Conservation (phyloP, 371 early-diverging fungal species). For the Globomyces sp. region DNA sequence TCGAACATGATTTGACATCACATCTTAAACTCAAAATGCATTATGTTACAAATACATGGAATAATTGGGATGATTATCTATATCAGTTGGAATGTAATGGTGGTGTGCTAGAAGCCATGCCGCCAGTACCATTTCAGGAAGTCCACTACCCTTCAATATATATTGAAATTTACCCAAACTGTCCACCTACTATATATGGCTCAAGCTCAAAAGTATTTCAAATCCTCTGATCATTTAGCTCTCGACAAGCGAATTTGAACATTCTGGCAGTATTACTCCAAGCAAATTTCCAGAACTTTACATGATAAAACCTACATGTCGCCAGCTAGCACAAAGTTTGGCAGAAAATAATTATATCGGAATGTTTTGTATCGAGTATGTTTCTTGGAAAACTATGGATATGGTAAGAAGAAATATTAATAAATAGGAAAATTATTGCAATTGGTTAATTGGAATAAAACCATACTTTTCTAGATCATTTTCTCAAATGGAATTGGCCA, state of each 20-base stretch:
- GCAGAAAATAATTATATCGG: conserved; percentile 5
- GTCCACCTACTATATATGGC: neutral
- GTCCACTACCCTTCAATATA: neutral
- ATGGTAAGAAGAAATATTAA: neutral
- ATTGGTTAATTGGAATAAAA: conserved; percentile 8
- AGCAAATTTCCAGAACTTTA: neutral
- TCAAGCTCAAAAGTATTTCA: conserved; percentile 3
- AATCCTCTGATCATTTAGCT: neutral
- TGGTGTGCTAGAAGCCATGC: conserved; percentile 6
- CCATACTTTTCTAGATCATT: neutral
- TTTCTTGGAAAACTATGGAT: neutral
- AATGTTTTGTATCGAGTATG: neutral
- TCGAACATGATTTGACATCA: neutral
- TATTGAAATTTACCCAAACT: conserved; percentile 4
- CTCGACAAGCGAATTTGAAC: neutral
- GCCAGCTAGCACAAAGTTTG: neutral
- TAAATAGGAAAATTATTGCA: conserved; percentile 1
- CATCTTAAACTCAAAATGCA: neutral
- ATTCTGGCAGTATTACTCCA: conserved; percentile 2
- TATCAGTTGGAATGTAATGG: neutral
- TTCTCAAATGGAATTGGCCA: neutral
- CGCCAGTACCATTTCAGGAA: neutral
- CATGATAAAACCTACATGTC: neutral
- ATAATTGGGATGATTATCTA: neutral
- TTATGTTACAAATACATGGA: neutral